Evolutionary conservation across 768 basidiomycete species (phyloP).

Genomic region (Podaxis rugospora): DNA sequence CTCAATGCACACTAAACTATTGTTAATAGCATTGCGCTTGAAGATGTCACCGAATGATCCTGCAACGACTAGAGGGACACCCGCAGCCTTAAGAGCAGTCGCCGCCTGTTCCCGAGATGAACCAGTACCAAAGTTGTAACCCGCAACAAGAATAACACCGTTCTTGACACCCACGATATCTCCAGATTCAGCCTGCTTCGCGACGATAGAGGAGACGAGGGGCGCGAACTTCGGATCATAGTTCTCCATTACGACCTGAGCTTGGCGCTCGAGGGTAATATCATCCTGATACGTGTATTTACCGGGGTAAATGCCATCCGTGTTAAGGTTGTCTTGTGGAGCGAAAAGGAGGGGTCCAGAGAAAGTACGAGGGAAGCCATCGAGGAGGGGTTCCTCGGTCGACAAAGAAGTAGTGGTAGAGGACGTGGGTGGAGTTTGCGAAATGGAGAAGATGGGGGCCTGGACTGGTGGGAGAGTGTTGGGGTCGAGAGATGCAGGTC

Average conservation of each 20-base stretch:
- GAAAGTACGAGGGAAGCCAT: conserved; percentile 82
- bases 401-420: conserved; percentile 22
- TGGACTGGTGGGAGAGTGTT: conserved; percentile 42
- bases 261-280: conserved; percentile 91
- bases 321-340: conserved; percentile 97
- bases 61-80: conserved; percentile 90
- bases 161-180: conserved; percentile 30
- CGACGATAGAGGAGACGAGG: conserved; percentile 52
- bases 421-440: conserved; percentile 22
- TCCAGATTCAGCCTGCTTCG: conserved; percentile 18
- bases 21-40: conserved; percentile 99
- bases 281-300: conserved; percentile 99
- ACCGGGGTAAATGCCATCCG: conserved; percentile 97
- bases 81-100: conserved; percentile 92
- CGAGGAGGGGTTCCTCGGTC: conserved; percentile 57
- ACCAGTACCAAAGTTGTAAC: conserved; percentile 98
- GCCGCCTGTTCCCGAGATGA: conserved; percentile 98
- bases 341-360: conserved; percentile 84
- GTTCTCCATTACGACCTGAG: conserved; percentile 98
- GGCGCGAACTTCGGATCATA: conserved; percentile 87
- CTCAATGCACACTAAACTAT: conserved; percentile 93
- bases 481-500: conserved; percentile 67
- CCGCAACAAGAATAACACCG: conserved; percentile 82
- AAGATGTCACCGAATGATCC: conserved; percentile 99
- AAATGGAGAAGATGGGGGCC: conserved; percentile 57